Conservation (phyloP, 306 rosid species). For the Cicer chorassanicum region DNA sequence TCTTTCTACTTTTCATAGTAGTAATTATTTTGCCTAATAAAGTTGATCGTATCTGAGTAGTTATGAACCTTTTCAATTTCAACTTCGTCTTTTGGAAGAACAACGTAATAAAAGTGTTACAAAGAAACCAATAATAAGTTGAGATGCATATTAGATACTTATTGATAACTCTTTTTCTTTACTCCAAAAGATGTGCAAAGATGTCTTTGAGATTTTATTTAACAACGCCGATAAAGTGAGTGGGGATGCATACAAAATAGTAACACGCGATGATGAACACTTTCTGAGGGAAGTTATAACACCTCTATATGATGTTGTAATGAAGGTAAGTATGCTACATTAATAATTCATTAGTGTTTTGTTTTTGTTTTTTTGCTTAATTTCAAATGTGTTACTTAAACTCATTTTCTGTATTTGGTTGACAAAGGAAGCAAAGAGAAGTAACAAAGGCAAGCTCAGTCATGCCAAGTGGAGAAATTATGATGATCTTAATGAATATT, state of each 20-base stretch:
- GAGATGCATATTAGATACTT: neutral
- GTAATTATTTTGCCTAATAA: too few species aligned
- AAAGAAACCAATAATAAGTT: neutral
- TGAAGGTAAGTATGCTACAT: conserved; percentile 57
- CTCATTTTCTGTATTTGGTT: conserved; percentile 47
- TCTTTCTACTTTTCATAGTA: too few species aligned
- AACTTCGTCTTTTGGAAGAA: too few species aligned
- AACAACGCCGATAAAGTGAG: conserved; percentile 59
- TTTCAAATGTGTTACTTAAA: conserved; percentile 46
- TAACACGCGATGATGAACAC: conserved; percentile 65
- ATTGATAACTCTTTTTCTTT: conserved; percentile 34
- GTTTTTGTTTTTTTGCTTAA: conserved; percentile 11
- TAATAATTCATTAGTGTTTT: conserved; percentile 26
- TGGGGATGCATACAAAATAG: conserved; percentile 56
- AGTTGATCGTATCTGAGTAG: neutral
- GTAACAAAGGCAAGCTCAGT: conserved; percentile 85
- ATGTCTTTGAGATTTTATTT: conserved; percentile 60
- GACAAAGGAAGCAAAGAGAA: conserved; percentile 89
- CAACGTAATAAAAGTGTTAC: neutral
- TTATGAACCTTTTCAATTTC: neutral
- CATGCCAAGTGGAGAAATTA: conserved; percentile 98
- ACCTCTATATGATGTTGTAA: conserved; percentile 75
- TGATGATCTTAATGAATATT: conserved; percentile 96
- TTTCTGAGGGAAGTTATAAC: conserved; percentile 71
- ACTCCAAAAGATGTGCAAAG: conserved; percentile 71